Base-by-base conservation (phyloP, 441 rosid genomes). In the Populus hybrid region DNA sequence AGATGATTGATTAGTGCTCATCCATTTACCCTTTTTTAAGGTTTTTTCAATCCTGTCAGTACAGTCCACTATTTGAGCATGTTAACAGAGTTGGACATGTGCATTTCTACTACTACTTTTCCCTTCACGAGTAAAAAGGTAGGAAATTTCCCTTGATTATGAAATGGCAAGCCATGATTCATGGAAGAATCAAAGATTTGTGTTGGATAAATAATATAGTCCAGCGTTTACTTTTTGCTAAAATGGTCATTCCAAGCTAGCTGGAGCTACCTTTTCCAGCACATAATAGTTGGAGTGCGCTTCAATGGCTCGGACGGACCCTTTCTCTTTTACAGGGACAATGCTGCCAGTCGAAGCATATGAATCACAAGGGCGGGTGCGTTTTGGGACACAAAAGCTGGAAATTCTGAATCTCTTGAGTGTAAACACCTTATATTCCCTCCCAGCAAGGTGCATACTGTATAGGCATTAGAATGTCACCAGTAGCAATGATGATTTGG, bases 181-280 rank as follows among this genome's bases (percentile, higher is more conserved):
- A 0, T 40, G 63, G 9, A 57, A 57, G 63, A 8, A 20, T 20
- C 21, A 20, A 20, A 57, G 11, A 61, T 61, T 21, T 21, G 57
- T 1, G 66, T 14, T 35, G 35, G 68, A 76, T 34, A 61, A 6
- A 20, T 34, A 16, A 26, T 70, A 30, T 11, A 42, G 26, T 26
- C 11, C 53, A 14, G 63, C 16, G 28, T 10, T 23, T 34, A n/a
- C 61, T 57, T 76, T 35, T 69, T 8, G 9, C 8, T 11, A 69
- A 21, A 35, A 35, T 20, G 23, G 23, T 1, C 28, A 26, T 65
- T 53, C 46, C 38, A 24, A 50, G 53, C 46, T 61, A 68, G 75
- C 35, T 2, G 12, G n/a, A 73, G 75, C 63, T n/a, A 70, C 18
- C 64, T 78, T 70, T 78, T 78, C 80, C 84, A 78, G 69, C 69